Evolutionary conservation across 2,329 filamentous ascomycete species (phyloP), one percentile per base, ranked within the genome.

Genomic region (Macrophomina pseudophaseolina): DNA sequence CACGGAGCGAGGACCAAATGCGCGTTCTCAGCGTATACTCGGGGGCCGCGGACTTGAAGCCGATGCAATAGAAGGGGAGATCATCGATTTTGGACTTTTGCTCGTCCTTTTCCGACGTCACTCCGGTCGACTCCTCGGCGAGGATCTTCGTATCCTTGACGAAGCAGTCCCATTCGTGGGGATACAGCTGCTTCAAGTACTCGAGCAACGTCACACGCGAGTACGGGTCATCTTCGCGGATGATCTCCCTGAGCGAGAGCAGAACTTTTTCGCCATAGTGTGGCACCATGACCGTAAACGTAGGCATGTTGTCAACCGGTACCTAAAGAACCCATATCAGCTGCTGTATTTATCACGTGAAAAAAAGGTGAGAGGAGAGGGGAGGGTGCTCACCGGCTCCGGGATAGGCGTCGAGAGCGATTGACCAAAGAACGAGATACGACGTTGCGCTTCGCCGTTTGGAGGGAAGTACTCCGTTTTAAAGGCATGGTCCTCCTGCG

Each of bases 71-170:
- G 84, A 99, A 99, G 48, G 95, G 95, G 67, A 99, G 88, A 78
- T 99, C 95, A 70, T 99, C 95, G 70, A 98, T 98, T 88, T 99
- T 98, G 88, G 91, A 97, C 88, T 98, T 98, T 67, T 91, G 91
- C 0, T 91, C 92, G 74, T 98, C 93, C 84, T 97, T 97, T 76
- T 98, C 95, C 65, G 83, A 87, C 85, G 98, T 97, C 76, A 97
- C 94, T 77, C 94, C 91, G 7, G 93, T 96, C 0, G 93, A 97
- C 82, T 99, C 95, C 73, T 99, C 95, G 0, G 95, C 95, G 42
- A 99, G 83, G 80, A 99, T 99, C 85, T 99, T 99, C 73, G 95
- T 99, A 75, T 99, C 95, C 84, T 99, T 99, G 75, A 99, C 95
- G 76, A 99, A 99, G 83, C 95, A 99, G 75, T 99, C 95, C 95